These are phyloP conservation scores for Climacium dendroides DNA, from an alignment of 225 moss, liverwort and hornwort species.

Conservation along the genomic window DNA sequence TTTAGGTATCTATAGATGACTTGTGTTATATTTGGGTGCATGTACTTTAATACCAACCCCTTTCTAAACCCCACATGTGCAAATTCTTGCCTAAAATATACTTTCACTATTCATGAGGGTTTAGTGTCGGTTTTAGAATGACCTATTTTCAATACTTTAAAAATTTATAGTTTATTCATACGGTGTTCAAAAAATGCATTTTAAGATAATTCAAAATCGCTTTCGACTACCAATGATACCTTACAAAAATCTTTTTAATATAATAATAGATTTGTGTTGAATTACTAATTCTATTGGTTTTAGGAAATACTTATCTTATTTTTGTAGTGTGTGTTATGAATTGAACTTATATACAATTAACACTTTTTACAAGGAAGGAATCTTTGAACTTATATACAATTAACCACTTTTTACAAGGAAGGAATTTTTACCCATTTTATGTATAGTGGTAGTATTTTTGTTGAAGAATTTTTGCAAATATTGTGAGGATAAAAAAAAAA, in stretches of 20 bases:
- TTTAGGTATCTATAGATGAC: no score
- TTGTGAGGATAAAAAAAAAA: background rate
- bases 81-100: background rate
- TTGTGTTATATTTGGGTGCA: no score
- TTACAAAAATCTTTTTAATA: fast-evolving
- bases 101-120: background rate
- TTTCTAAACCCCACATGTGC: background rate
- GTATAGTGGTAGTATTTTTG: background rate
- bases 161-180: background rate
- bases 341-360: background rate
- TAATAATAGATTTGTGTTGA: fast-evolving
- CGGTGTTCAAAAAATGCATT: fast-evolving
- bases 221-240: fast-evolving
- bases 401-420: background rate
- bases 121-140: fast-evolving
- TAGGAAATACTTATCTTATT: fast-evolving
- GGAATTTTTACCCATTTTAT: background rate
- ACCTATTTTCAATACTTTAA: fast-evolving
- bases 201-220: fast-evolving
- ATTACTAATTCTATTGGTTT: background rate
- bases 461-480: background rate
- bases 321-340: fast-evolving
- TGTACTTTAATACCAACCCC: no score
- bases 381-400: background rate
- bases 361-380: background rate